Evolutionary conservation across 352 stramenopile species (phyloP).

Genomic region (Blastocystis sp.): DNA sequence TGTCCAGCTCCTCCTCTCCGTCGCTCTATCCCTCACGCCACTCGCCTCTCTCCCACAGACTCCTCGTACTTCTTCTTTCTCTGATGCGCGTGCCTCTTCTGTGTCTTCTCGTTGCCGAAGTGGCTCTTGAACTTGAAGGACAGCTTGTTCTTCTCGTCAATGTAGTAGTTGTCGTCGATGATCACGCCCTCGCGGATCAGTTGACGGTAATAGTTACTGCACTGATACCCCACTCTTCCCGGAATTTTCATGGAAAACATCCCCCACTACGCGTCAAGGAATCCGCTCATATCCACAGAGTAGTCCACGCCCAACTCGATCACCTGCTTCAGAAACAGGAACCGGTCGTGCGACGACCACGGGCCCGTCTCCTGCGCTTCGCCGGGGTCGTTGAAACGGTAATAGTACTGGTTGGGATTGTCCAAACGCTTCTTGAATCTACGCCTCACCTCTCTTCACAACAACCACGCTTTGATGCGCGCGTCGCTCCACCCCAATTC

Average conservation of each 20-base stretch:
- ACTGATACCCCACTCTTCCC: conserved; percentile 76
- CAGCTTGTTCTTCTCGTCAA: conserved; percentile 74
- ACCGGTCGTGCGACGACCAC: conserved; percentile 75
- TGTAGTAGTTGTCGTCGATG: conserved; percentile 75
- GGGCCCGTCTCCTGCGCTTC: conserved; percentile 75
- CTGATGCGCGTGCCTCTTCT: not conserved
- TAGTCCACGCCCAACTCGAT: conserved; percentile 76
- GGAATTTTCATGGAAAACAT: conserved; percentile 76
- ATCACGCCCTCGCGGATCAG: conserved; percentile 75
- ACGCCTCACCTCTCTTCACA: not conserved
- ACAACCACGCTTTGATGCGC: conserved; percentile 62
- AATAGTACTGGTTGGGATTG: conserved; percentile 76
- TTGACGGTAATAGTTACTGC: conserved; percentile 76
- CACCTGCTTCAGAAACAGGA: conserved; percentile 75
- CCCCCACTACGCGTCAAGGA: conserved; percentile 68
- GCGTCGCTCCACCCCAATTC: conserved; percentile 54
- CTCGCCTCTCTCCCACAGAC: not conserved
- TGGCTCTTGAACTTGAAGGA: conserved; percentile 67
- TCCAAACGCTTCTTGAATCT: conserved; percentile 72
- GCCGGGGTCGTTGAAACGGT: conserved; percentile 75
- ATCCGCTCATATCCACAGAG: conserved; percentile 1
- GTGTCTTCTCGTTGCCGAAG: not conserved
- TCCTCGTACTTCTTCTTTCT: conserved; percentile 35
- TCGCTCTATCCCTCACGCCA: not conserved
- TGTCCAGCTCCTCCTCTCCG: not conserved